Evolutionary conservation across 176 grass and related monocot species (phyloP), one percentile per base, ranked within the genome.

Genomic region (Carex myosuroides): DNA sequence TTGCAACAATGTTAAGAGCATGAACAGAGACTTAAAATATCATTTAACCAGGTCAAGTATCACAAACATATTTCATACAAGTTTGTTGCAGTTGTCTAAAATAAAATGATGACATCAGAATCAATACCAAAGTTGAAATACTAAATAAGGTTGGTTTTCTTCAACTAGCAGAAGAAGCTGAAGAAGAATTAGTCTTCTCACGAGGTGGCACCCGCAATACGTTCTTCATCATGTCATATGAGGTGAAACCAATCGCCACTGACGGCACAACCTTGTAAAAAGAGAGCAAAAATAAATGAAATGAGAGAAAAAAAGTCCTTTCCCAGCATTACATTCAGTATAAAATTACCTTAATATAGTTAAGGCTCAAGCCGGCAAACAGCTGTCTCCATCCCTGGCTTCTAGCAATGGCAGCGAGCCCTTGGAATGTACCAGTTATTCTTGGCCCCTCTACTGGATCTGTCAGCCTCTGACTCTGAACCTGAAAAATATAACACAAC

Each of bases 161-260:
- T 82, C 80, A 82, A 30, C 80, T 65, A 59, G 60, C 10, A 41
- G 77, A 80, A 54, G 80, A 68, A 67, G 59, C 59, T 50, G 79
- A 81, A 82, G 90, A 48, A 17, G 73, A 85, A 71, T 64, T 60
- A 84, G 79, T 60, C 80, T 87, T 95, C 46, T 90, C 86, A 76
- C 96, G 82, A 1, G 96, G 93, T 22, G 92, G 89, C 48, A 98
- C 93, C 71, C 76, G 81, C 52, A 98, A 77, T 33, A 92, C 85
- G 75, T 57, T 81, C 91, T 98, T 98, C 91, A 98, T 98, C 88
- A 89, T 88, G 86, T 98, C 96, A 81, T 98, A 95, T 66, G 96
- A 90, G 39, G 96, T 98, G 80, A 98, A 98, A 78, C 92, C 95
- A 3, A 98, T 98, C 56, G 95, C 91, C 59, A 98, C 93, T 1